Evolutionary conservation across 257 asterid genomes (phyloP), one percentile per base, ranked within the genome.

Genomic region (Ligustrum vulgare): DNA sequence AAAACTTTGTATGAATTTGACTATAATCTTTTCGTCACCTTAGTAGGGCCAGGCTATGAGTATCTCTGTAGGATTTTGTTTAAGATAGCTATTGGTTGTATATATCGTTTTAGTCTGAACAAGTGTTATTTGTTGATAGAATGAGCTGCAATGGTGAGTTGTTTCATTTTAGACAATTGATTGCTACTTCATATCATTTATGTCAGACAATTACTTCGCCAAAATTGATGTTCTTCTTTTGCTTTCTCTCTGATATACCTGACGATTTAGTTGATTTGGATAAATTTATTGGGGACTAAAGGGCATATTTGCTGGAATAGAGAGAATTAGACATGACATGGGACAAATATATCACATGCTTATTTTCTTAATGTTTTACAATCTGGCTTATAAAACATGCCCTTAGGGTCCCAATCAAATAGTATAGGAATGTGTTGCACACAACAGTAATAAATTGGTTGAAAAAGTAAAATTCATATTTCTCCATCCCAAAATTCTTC

Each of bases 71-170:
- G 36, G 34, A 56, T 51, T 54, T 20, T 36, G 25, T 66, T n/a
- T 60, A 76, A 72, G 75, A 67, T 64, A 22, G 45, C 64, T 73
- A 33, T 13, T n/a, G 73, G 9, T 35, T 83, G 82, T 80, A 82
- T 75, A 79, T 70, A 79, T 32, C 58, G n/a, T 28, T 63, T 67
- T 58, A 25, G 34, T 60, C 9, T 25, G 67, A 23, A 20, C 32
- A n/a, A 56, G 63, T n/a, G 7, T 54, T n/a, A 4, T 22, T 20
- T 1, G 64, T 7, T 20, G 64, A 56, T 56, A 6, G 49, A 41
- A 41, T 11, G 49, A 11, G 16, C 45, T 9, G 15, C 45, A 39
- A 39, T 39, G 45, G 9, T 39, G 45, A 39, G 45, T 39, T 39
- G 45, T 39, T 39, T 39, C 45, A 39, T 39, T 10, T 39, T 39